Conservation (phyloP, 495 filamentous ascomycete species). For the Saxispiralis lemnorum region DNA sequence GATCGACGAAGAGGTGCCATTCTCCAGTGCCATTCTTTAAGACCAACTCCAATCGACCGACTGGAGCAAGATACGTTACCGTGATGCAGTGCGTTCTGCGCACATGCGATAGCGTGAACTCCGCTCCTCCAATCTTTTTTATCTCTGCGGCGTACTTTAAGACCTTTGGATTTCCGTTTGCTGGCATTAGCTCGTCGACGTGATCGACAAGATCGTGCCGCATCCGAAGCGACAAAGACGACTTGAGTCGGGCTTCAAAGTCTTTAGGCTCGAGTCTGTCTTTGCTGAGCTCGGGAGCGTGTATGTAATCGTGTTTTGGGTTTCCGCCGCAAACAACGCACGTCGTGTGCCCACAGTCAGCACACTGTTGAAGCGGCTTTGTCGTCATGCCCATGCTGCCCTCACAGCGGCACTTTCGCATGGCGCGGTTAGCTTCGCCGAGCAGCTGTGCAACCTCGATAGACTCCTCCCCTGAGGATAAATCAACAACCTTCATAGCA, state of each 20-base stretch:
- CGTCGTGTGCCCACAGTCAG: constrained; percentile 36
- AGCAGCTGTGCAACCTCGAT: background rate
- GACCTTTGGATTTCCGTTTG: no score
- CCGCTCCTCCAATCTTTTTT: no score
- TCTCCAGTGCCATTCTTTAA: constrained; percentile 27
- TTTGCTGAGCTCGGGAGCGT: constrained; percentile 3
- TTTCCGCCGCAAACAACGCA: constrained; percentile 39
- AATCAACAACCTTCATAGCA: background rate
- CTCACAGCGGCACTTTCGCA: constrained; percentile 42
- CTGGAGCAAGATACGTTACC: constrained; percentile 28
- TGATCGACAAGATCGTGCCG: no score
- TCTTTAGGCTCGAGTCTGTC: constrained; percentile 27
- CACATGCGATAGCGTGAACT: constrained; percentile 29
- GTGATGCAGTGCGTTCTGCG: constrained; percentile 36
- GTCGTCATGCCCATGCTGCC: constrained; percentile 26
- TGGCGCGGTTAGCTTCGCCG: background rate
- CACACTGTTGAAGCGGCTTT: constrained; percentile 31
- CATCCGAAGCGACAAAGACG: constrained; percentile 16
- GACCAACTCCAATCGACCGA: constrained; percentile 32
- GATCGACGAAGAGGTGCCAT: constrained; percentile 40
- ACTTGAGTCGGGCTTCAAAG: constrained; percentile 28
- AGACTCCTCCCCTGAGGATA: background rate
- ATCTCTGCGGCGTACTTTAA: no score
- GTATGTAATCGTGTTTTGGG: constrained; percentile 35
- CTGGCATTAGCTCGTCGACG: no score